Evolutionary conservation across 2,329 filamentous ascomycete species (phyloP).

Genomic region (Colletotrichum camelliae): DNA sequence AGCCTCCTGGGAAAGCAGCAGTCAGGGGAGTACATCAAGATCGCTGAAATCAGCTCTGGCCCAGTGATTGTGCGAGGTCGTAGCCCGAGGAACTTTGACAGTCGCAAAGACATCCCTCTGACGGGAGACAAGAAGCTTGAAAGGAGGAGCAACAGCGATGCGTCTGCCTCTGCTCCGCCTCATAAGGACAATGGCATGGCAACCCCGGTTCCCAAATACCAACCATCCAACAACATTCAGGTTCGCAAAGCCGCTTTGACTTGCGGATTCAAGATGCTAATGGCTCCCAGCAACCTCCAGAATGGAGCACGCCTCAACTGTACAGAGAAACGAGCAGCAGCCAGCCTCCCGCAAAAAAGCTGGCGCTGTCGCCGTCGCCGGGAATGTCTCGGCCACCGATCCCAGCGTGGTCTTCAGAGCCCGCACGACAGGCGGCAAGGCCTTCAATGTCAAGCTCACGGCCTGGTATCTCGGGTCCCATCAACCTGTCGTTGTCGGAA

Average conservation of each 20-base stretch:
- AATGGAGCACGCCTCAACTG: constrained; percentile 51
- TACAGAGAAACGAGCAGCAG: constrained; percentile 39
- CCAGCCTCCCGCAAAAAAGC: constrained; percentile 56
- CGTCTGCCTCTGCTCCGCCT: not conserved
- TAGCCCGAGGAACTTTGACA: constrained; percentile 93
- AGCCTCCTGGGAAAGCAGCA: constrained; percentile 80
- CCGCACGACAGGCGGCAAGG: constrained; percentile 20
- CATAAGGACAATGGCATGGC: constrained; percentile 28
- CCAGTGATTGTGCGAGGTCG: constrained; percentile 95
- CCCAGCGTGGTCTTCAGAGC: constrained; percentile 52
- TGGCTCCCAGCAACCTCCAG: constrained; percentile 37
- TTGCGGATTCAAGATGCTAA: constrained; percentile 12
- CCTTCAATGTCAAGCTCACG: not conserved
- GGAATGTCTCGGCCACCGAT: constrained; percentile 57
- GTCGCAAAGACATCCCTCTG: constrained; percentile 82
- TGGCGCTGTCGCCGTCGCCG: constrained; percentile 61
- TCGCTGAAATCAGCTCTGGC: constrained; percentile 87
- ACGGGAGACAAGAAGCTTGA: constrained; percentile 58
- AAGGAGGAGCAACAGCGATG: constrained; percentile 44
- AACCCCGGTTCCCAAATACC: constrained; percentile 25
- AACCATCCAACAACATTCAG: constrained; percentile 38
- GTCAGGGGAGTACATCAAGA: constrained; percentile 68
- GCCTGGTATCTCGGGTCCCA: constrained; percentile 40
- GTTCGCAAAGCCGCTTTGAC: constrained; percentile 29
- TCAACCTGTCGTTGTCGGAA: constrained; percentile 63